Percentiles rank a stretch among this genome's conserved stretches.
Conservation (phyloP, 768 basidiomycete species). For the Podaxis sp. region DNA sequence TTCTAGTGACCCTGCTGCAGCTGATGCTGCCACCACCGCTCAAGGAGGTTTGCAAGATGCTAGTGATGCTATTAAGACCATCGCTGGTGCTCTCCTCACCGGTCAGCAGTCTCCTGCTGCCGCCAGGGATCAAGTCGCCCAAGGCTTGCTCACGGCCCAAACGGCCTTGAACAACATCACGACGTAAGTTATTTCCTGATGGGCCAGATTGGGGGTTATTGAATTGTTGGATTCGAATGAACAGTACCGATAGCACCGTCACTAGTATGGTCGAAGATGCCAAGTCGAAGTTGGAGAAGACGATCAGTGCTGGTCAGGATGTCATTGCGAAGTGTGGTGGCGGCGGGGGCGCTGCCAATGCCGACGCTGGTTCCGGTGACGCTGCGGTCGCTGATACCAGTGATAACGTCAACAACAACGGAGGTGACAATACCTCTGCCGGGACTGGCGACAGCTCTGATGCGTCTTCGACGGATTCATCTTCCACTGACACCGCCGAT, state of each 20-base stretch:
- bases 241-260: slow-evolving; percentile 22
- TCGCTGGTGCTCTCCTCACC: slow-evolving; percentile 23
- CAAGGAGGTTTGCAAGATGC: slow-evolving; percentile 23
- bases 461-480: not conserved
- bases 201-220: not conserved
- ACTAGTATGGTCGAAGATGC: slow-evolving; percentile 20
- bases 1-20: slow-evolving; percentile 23
- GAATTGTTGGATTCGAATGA: not conserved
- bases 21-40: slow-evolving; percentile 24
- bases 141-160: slow-evolving; percentile 22
- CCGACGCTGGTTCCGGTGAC: not conserved
- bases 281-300: slow-evolving; percentile 19
- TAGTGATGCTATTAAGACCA: slow-evolving; percentile 23
- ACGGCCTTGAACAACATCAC: slow-evolving; percentile 24
- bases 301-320: slow-evolving; percentile 23
- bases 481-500: not conserved
- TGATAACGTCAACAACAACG: not conserved
- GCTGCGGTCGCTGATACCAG: not conserved
- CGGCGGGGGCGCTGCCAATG: not conserved
- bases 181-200: slow-evolving; percentile 19
- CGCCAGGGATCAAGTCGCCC: slow-evolving; percentile 22
- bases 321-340: slow-evolving; percentile 23
- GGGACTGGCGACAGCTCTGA: not conserved
- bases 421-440: not conserved
- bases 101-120: slow-evolving; percentile 21